Base-by-base conservation (phyloP, 768 basidiomycete genomes). In the Lentinula sp. region DNA sequence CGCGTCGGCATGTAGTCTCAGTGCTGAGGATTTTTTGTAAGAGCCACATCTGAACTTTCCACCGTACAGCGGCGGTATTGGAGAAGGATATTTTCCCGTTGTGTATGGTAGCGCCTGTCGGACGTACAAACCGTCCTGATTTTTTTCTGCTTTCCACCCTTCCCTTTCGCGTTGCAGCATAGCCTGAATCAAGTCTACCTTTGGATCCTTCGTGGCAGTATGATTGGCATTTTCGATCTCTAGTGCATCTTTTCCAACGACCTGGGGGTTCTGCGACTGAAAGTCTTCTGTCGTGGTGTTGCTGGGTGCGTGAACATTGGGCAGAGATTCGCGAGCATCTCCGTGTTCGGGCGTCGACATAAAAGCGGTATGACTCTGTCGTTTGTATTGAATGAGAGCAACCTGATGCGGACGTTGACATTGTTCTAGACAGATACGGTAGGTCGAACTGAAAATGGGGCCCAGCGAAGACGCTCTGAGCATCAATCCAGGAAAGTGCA, bases 381-480 rank as follows among this genome's bases (percentile, higher is more conserved):
- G 21, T 10, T n/a, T 37, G 39, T 28, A 21, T 15, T 18, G 53
- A 54, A 9, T 5, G 18, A 54, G 18, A 54, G 23, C 37, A 28
- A 21, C 23, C 23, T 56, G 40, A 23, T 56, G 40, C 23, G 18
- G 18, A 9, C 11, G 39, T 42, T 28, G 45, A 31, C 57, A 58
- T 58, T 28, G 57, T 48, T 50, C 45, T 10, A 52, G 23, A 40
- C 21, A 35, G 18, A 35, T 21, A 51, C 50, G 59, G 46, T 31
- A 45, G n/a, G 61, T 49, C 53, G 39, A 56, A 62, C 31, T 63
- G 54, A 48, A 34, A 51, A 72, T 77, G 78, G 83, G 80, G 83
- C 84, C 85, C 82, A 80, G 81, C 79, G 83, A 85, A 83, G 87
- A 88, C 84, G 83, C 88, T 85, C 84, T 84, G 76, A 89, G 83